phyloP scores from a whole-genome alignment of 371 early-diverging fungal genomes.

The Cokeromyces recurvatus region DNA sequence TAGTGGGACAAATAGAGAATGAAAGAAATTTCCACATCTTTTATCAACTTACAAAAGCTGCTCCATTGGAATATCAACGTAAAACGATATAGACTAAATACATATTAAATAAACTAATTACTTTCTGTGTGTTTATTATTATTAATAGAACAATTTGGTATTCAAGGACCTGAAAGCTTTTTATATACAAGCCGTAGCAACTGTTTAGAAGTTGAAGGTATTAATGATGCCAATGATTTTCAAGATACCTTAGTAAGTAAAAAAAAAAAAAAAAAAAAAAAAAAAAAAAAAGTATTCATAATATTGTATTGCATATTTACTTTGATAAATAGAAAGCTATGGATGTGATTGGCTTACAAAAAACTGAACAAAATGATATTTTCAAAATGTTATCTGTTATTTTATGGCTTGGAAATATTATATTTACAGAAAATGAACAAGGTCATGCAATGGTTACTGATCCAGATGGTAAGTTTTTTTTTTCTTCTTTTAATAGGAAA shows the following conservation, averaged over 20 bases:
- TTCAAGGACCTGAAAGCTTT: conserved; percentile 80
- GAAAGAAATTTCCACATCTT: conserved; percentile 99
- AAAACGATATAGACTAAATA: too few relatives aligned
- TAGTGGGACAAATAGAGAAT: conserved; percentile 88
- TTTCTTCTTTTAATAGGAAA: too few relatives aligned
- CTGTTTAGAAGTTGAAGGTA: conserved; percentile 76
- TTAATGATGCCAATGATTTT: conserved; percentile 74
- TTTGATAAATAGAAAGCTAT: conserved; percentile 68
- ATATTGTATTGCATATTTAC: too few relatives aligned
- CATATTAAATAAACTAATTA: neutral
- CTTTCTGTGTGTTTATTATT: too few relatives aligned
- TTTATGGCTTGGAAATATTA: conserved; percentile 80
- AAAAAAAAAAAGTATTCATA: too few relatives aligned
- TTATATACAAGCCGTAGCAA: conserved; percentile 70
- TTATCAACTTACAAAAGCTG: conserved; percentile 83
- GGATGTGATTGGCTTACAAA: conserved; percentile 72
- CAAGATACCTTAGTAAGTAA: conserved; percentile 60
- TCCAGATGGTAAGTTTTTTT: conserved; percentile 44
- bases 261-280: too few relatives aligned
- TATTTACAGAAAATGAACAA: conserved; percentile 65
- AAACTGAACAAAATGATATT: conserved; percentile 73
- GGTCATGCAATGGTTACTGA: conserved; percentile 64
- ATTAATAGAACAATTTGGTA: conserved; percentile 71
- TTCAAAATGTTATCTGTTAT: conserved; percentile 78
- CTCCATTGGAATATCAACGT: conserved; percentile 68